Conservation (phyloP, 2,329 filamentous ascomycete genomes). For the Clonostachys byssicola region DNA sequence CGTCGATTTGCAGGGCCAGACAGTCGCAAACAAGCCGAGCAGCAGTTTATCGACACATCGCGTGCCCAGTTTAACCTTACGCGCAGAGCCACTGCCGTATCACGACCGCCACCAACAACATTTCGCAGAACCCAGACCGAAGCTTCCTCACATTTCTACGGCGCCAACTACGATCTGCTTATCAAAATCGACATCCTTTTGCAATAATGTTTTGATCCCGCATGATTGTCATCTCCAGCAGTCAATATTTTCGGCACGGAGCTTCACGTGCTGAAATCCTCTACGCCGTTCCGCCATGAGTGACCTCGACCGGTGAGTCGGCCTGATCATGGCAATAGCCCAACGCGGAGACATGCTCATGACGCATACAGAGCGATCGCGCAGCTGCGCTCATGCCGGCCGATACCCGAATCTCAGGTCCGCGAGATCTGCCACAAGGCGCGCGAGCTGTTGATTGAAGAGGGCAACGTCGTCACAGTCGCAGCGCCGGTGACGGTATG, state of each 20-base stretch:
- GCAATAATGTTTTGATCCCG: not conserved
- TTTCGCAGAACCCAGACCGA: too few species aligned
- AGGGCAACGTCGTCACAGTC: slow-evolving; percentile 94
- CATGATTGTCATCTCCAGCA: not conserved
- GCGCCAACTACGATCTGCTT: too few species aligned
- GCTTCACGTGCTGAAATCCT: slow-evolving; percentile 9
- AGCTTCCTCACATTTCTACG: too few species aligned
- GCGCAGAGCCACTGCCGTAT: too few species aligned
- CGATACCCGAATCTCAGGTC: slow-evolving; percentile 92
- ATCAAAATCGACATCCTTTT: too few species aligned
- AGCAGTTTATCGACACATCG: too few species aligned
- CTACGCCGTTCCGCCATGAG: slow-evolving; percentile 53
- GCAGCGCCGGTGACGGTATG: slow-evolving; percentile 88
- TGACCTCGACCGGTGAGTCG: slow-evolving; percentile 24
- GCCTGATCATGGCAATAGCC: not conserved
- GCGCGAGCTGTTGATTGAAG: slow-evolving; percentile 91
- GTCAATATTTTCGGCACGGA: slow-evolving; percentile 5
- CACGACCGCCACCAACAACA: too few species aligned
- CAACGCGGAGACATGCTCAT: not conserved
- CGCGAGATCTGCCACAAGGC: slow-evolving; percentile 97
- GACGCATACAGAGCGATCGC: slow-evolving; percentile 70
- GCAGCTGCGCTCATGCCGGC: slow-evolving; percentile 90
- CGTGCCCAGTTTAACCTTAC: too few species aligned
- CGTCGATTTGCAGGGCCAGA: too few species aligned
- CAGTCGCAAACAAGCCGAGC: too few species aligned